These are phyloP conservation scores for Colletotrichum sp. DNA, from an alignment of 2,329 filamentous ascomycete species.

Conservation along the genomic window DNA sequence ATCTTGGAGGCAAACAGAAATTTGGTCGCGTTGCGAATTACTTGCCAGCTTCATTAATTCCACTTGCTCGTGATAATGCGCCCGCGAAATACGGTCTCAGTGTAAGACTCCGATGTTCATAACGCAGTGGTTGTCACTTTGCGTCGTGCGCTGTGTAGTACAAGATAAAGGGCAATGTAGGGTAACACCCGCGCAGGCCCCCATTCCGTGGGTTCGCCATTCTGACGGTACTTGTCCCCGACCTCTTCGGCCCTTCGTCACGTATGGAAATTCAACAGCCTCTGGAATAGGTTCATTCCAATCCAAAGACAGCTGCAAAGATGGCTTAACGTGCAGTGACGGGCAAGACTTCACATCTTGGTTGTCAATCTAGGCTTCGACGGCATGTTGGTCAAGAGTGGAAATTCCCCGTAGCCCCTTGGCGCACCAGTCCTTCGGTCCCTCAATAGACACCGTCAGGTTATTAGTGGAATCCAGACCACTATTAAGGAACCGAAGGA, in stretches of 20 bases:
- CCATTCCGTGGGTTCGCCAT: not conserved
- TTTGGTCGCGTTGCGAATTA: not conserved
- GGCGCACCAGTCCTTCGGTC: not conserved
- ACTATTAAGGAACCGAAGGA: not conserved
- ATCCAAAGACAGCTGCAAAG: too few species aligned
- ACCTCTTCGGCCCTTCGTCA: not conserved
- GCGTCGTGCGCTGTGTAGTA: not conserved
- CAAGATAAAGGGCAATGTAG: too few species aligned
- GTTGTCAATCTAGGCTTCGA: not conserved
- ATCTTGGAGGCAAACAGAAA: not conserved
- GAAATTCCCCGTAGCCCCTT: not conserved
- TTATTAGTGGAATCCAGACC: not conserved
- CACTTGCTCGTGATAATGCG: not conserved
- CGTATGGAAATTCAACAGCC: not conserved
- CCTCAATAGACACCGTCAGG: not conserved
- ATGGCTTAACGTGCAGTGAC: not conserved
- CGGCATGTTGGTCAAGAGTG: not conserved
- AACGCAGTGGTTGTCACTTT: not conserved
- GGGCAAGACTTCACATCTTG: not conserved
- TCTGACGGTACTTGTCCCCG: not conserved
- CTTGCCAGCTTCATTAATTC: not conserved
- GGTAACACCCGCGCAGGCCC: not conserved
- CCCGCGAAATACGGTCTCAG: not conserved
- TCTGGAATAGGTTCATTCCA: not conserved
- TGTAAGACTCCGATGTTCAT: not conserved